phyloP scores from a whole-genome alignment of 345 rosid genomes.

The Pistacia vera region DNA sequence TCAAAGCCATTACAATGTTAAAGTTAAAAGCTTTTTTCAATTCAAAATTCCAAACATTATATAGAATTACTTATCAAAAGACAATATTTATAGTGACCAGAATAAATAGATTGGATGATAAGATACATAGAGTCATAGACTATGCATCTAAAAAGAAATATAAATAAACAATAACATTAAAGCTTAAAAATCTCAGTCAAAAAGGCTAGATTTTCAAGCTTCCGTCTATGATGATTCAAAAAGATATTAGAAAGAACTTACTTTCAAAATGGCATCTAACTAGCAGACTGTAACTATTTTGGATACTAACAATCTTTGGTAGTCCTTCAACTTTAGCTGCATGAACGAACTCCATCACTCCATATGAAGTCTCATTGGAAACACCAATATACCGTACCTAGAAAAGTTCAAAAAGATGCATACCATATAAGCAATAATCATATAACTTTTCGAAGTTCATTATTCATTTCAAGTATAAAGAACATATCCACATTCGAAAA shows the following conservation, averaged over 20 bases:
- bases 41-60: not conserved
- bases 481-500: slow-evolving; percentile 1
- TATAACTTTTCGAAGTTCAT: not conserved
- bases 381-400: slow-evolving; percentile 89
- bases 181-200: not conserved
- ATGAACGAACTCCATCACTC: slow-evolving; percentile 93
- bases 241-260: slow-evolving; percentile 26
- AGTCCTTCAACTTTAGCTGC: slow-evolving; percentile 81
- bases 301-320: slow-evolving; percentile 91
- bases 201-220: not conserved
- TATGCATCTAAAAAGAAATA: not conserved
- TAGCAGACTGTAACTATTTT: slow-evolving; percentile 82
- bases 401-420: slow-evolving; percentile 18
- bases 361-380: slow-evolving; percentile 90
- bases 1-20: not conserved
- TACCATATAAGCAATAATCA: not conserved
- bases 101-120: not conserved
- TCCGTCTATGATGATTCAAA: not conserved
- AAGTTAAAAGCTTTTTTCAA: not conserved
- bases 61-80: not conserved
- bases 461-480: not conserved
- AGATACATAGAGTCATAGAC: not conserved
- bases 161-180: not conserved
- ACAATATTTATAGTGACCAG: not conserved
- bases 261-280: slow-evolving; percentile 72